Evolutionary conservation across 2,329 filamentous ascomycete species (phyloP).

Genomic region (Xylaria sp.): DNA sequence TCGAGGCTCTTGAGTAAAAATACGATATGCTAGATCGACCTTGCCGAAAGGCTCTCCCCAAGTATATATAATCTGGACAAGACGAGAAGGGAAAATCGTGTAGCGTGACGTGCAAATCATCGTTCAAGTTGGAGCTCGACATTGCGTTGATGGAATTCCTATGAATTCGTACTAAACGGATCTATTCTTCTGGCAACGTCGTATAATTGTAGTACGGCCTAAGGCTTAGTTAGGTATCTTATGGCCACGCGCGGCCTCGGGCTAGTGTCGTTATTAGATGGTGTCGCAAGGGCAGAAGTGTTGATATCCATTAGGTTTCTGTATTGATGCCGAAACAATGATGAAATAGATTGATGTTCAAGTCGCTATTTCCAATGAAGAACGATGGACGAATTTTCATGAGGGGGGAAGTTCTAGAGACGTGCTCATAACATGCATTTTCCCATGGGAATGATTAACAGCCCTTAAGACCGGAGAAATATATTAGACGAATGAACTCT

Average conservation of each 20-base stretch:
- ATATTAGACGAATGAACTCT: neutral
- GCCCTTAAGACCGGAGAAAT: neutral
- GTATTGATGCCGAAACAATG: neutral
- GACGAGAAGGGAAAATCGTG: conserved; percentile 14
- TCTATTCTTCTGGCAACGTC: neutral
- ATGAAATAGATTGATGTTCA: neutral
- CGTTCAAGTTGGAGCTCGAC: neutral
- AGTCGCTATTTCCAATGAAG: neutral
- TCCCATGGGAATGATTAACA: neutral
- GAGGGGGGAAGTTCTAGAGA: neutral
- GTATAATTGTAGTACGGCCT: conserved; percentile 11
- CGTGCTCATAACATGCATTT: neutral
- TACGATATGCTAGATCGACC: neutral
- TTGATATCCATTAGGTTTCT: neutral
- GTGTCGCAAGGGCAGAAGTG: neutral
- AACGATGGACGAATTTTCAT: neutral
- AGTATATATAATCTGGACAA: conserved; percentile 10
- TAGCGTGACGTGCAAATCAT: conserved; percentile 4
- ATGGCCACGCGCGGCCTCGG: neutral
- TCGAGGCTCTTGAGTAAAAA: conserved; percentile 3
- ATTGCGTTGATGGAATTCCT: neutral
- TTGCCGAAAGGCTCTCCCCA: neutral
- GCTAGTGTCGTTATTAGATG: neutral
- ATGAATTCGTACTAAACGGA: conserved; percentile 3
- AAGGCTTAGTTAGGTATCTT: neutral